Evolutionary conservation across 768 basidiomycete species (phyloP).

Genomic region (Crucibulum laeve): DNA sequence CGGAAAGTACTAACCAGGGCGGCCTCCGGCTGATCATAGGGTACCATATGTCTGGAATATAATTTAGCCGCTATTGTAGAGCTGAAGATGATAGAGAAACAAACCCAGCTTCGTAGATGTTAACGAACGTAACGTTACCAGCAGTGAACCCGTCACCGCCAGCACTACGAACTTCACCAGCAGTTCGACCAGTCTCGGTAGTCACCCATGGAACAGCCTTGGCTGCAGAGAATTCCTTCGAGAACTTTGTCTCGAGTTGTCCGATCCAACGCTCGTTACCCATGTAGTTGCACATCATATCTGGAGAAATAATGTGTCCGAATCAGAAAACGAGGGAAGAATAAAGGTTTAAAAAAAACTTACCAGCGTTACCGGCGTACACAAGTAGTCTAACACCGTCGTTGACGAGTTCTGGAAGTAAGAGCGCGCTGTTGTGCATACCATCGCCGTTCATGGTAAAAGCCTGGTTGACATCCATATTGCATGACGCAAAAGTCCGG

Average conservation of each 20-base stretch:
- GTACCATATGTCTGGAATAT: slow-evolving; percentile 77
- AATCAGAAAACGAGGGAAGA: slow-evolving; percentile 2
- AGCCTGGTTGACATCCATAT: slow-evolving; percentile 73
- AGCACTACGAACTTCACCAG: slow-evolving; percentile 68
- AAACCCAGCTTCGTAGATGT: slow-evolving; percentile 75
- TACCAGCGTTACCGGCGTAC: slow-evolving; percentile 84
- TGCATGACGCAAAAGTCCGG: slow-evolving; percentile 66
- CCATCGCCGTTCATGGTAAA: slow-evolving; percentile 84
- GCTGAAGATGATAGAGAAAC: slow-evolving; percentile 1
- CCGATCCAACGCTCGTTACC: slow-evolving; percentile 79
- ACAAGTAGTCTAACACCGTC: slow-evolving; percentile 81
- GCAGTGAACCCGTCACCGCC: slow-evolving; percentile 60
- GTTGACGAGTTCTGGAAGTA: slow-evolving; percentile 79
- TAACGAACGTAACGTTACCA: slow-evolving; percentile 84
- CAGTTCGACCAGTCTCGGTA: slow-evolving; percentile 43
- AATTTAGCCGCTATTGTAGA: slow-evolving; percentile 1
- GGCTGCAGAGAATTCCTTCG: slow-evolving; percentile 51
- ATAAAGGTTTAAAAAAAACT: slow-evolving; percentile 15
- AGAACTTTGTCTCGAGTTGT: slow-evolving; percentile 56
- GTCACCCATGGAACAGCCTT: slow-evolving; percentile 55
- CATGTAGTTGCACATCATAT: slow-evolving; percentile 90
- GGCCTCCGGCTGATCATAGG: slow-evolving; percentile 85
- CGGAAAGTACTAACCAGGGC: slow-evolving; percentile 53
- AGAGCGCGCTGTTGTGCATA: slow-evolving; percentile 73
- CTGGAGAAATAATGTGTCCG: slow-evolving; percentile 25